phyloP scores from a whole-genome alignment of 768 basidiomycete species.

The Tulasnella sp. region DNA sequence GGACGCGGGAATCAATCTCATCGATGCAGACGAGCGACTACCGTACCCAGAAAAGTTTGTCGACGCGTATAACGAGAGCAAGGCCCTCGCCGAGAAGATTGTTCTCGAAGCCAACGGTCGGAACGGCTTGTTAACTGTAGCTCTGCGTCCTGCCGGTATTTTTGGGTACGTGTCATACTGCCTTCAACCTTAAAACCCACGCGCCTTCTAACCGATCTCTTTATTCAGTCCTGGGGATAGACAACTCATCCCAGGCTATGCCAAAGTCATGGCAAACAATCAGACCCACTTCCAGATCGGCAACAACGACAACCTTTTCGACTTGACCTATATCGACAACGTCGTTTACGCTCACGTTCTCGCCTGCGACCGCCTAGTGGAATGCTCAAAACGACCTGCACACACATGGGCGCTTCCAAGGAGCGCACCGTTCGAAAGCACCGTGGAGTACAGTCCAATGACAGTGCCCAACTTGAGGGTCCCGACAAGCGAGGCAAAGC shows the following conservation, averaged over 20 bases:
- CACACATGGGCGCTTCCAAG: conserved; percentile 28
- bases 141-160: conserved; percentile 85
- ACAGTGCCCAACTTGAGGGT: conserved; percentile 55
- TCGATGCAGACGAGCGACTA: conserved; percentile 81
- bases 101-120: conserved; percentile 81
- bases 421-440: conserved; percentile 27
- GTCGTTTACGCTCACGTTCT: conserved; percentile 89
- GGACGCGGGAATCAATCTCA: conserved; percentile 48
- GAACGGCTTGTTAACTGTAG: conserved; percentile 75
- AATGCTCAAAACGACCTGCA: conserved; percentile 36
- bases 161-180: conserved; percentile 57
- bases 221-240: conserved; percentile 73
- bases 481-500: conserved; percentile 71
- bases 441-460: conserved; percentile 49
- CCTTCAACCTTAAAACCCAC: neutral
- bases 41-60: conserved; percentile 59
- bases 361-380: conserved; percentile 71
- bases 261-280: conserved; percentile 61
- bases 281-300: conserved; percentile 93
- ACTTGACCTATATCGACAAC: conserved; percentile 96
- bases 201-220: neutral
- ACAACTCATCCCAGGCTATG: conserved; percentile 70
- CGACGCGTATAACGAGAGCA: conserved; percentile 92
- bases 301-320: conserved; percentile 83
- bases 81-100: conserved; percentile 74